Conservation (phyloP, 371 early-diverging fungal species). For the Circinella minor region DNA sequence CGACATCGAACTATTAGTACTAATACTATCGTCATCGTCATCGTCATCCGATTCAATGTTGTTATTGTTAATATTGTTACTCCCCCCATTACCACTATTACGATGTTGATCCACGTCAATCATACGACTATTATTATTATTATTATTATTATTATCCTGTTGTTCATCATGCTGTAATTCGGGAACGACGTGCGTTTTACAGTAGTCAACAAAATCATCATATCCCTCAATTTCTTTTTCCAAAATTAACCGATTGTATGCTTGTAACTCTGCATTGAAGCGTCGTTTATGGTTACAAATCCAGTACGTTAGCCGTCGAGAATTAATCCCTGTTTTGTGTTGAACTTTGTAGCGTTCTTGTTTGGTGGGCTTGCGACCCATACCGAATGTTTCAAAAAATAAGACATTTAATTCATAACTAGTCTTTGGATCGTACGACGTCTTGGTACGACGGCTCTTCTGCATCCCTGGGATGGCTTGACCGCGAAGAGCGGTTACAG, state of each 20-base stretch:
- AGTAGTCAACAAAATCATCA: conserved; percentile 1
- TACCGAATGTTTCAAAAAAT: conserved; percentile 15
- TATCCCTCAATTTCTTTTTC: background rate
- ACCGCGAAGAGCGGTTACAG: too few relatives aligned
- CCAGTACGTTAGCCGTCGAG: conserved; percentile 49
- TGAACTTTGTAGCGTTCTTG: conserved; percentile 26
- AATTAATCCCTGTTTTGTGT: conserved; percentile 31
- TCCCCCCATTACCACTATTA: too few relatives aligned
- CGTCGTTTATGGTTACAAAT: conserved; percentile 47
- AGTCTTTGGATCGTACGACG: background rate
- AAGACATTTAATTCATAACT: conserved; percentile 1
- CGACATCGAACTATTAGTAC: too few relatives aligned
- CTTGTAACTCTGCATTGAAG: background rate
- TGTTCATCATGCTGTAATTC: too few relatives aligned
- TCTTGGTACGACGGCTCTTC: background rate
- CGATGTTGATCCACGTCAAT: too few relatives aligned
- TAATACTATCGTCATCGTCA: too few relatives aligned
- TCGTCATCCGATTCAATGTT: too few relatives aligned
- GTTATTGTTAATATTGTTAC: too few relatives aligned
- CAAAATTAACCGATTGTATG: background rate
- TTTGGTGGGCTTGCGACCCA: conserved; percentile 28
- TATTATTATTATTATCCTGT: too few relatives aligned
- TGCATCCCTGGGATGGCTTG: background rate
- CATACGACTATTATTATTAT: too few relatives aligned
- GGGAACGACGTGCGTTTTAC: background rate